Conservation (phyloP, 129 eudicot genomes). For the Pseudognaphalium luteoalbum region DNA sequence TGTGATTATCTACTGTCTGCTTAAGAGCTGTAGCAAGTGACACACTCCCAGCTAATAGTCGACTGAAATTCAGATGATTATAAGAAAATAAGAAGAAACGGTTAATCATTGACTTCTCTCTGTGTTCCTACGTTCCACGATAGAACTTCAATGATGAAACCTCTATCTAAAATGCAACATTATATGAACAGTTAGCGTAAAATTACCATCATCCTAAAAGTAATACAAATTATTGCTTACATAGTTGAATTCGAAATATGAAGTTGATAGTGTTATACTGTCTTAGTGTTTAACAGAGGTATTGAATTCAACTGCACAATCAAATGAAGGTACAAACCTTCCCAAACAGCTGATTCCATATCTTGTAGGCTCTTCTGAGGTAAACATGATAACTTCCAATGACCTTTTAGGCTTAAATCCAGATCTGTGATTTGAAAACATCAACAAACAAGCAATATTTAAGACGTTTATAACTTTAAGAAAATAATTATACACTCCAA, state of each 20-base stretch:
- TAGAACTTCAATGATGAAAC: neutral
- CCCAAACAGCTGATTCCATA: constrained; percentile 97
- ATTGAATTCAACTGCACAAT: neutral
- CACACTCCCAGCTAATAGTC: constrained; percentile 87
- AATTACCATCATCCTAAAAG: too few species aligned
- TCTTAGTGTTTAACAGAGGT: neutral
- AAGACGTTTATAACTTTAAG: neutral
- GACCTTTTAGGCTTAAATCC: constrained; percentile 89
- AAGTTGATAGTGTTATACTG: neutral
- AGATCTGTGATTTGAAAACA: constrained; percentile 47
- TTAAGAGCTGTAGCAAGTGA: constrained; percentile 63
- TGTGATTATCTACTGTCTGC: constrained; percentile 66
- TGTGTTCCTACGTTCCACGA: neutral
- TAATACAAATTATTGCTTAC: neutral
- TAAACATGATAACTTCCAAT: constrained; percentile 93
- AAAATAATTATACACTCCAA: neutral
- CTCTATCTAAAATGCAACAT: neutral
- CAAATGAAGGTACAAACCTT: constrained; percentile 51
- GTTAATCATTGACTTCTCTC: neutral
- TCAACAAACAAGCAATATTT: neutral
- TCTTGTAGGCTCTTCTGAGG: constrained; percentile 98
- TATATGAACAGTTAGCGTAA: too few species aligned
- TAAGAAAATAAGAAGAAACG: neutral
- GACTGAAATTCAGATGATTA: constrained; percentile 54
- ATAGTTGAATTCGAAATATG: neutral